Percentiles rank a stretch among this genome's conserved stretches.
phyloP scores from a whole-genome alignment of 2,329 filamentous ascomycete genomes.

The Thelonectria blattea region DNA sequence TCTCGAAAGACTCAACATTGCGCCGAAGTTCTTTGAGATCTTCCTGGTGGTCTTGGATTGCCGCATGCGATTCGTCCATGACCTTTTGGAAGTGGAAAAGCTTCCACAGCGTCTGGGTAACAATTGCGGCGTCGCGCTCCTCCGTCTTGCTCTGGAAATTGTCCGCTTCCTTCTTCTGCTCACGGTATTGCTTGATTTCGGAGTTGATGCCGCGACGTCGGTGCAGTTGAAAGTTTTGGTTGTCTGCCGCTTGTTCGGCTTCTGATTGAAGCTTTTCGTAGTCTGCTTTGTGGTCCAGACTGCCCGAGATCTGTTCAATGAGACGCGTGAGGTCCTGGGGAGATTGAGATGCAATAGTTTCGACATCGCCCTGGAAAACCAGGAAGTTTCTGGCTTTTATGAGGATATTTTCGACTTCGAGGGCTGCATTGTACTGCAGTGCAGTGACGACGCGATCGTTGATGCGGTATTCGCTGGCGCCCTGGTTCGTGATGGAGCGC shows the following conservation, averaged over 20 bases:
- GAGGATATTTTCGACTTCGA: conserved; percentile 93
- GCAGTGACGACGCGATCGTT: conserved; percentile 90
- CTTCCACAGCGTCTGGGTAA: conserved; percentile 96
- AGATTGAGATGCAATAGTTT: conserved; percentile 94
- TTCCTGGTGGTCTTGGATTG: conserved; percentile 93
- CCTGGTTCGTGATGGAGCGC: conserved; percentile 86
- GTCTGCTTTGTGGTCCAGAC: conserved; percentile 90
- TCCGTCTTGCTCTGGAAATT: conserved; percentile 90
- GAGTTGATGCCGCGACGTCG: conserved; percentile 93
- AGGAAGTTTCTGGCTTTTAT: conserved; percentile 98
- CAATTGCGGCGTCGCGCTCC: conserved; percentile 87
- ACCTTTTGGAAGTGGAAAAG: conserved; percentile 92
- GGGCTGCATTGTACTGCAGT: conserved; percentile 88
- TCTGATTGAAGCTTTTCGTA: conserved; percentile 91
- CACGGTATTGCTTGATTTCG: conserved; percentile 96
- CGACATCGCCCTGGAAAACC: conserved; percentile 97
- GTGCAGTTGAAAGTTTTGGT: conserved; percentile 86
- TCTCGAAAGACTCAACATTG: conserved; percentile 84
- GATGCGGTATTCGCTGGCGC: conserved; percentile 94
- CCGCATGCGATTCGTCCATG: conserved; percentile 88
- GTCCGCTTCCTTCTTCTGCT: conserved; percentile 95
- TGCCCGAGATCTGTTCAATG: conserved; percentile 97
- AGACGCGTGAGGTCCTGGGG: conserved; percentile 91
- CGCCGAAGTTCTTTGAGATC: conserved; percentile 92
- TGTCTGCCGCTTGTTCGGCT: conserved; percentile 84